phyloP scores from a whole-genome alignment of 129 eudicot species.

The Ambrosia trifida region DNA sequence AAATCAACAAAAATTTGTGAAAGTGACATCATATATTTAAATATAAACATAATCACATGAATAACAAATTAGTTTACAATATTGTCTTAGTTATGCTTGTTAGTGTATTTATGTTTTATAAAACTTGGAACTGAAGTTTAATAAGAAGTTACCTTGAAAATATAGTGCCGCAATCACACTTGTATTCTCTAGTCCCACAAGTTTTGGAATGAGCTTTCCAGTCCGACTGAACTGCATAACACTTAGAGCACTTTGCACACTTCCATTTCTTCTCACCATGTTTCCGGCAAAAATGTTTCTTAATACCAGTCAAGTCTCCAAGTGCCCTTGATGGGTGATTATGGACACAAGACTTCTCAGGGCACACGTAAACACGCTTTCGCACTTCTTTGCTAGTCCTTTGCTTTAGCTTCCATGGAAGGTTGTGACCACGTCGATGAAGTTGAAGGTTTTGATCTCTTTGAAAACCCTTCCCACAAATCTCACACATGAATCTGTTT shows the following conservation, averaged over 20 bases:
- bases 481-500: slow-evolving; percentile 91
- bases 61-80: too few relatives aligned
- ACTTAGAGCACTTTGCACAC: slow-evolving; percentile 88
- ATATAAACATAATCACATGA: too few relatives aligned
- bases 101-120: too few relatives aligned
- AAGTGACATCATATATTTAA: too few relatives aligned
- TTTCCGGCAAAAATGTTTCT: slow-evolving; percentile 85
- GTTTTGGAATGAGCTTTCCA: slow-evolving; percentile 98
- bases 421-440: slow-evolving; percentile 87
- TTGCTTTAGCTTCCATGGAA: slow-evolving; percentile 98
- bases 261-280: slow-evolving; percentile 99
- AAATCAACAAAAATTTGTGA: too few relatives aligned
- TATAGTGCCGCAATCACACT: slow-evolving; percentile 88
- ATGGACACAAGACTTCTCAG: slow-evolving; percentile 87
- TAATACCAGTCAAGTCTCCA: slow-evolving; percentile 92
- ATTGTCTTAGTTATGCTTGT: too few relatives aligned
- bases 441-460: slow-evolving; percentile 96
- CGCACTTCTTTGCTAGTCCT: slow-evolving; percentile 76
- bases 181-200: slow-evolving; percentile 92
- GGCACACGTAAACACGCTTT: slow-evolving; percentile 92
- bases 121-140: background rate
- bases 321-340: slow-evolving; percentile 91
- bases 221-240: slow-evolving; percentile 93
- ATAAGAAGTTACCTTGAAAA: slow-evolving; percentile 58
- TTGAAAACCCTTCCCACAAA: slow-evolving; percentile 96